Conservation (phyloP, 495 filamentous ascomycete species). For the Pseudoneurospora amorphoporcata region DNA sequence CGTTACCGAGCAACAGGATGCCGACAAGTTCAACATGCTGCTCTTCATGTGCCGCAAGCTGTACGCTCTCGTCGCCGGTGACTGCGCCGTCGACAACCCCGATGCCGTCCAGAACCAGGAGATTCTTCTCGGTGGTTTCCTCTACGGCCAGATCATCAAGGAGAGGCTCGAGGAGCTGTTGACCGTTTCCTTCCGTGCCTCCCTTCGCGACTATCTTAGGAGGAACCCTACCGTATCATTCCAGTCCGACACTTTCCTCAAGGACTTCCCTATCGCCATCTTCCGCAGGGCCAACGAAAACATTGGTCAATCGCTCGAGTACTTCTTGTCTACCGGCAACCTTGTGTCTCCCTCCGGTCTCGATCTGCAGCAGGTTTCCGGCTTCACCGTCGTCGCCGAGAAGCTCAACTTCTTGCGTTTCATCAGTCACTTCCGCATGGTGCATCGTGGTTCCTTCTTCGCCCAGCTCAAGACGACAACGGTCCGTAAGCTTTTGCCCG, state of each 20-base stretch:
- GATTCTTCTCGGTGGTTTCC: conserved; percentile 79
- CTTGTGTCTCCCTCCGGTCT: conserved; percentile 81
- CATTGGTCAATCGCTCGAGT: conserved; percentile 74
- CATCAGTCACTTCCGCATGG: conserved; percentile 98
- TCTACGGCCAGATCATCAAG: conserved; percentile 93
- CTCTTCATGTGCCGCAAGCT: conserved; percentile 95
- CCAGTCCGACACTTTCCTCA: conserved; percentile 57
- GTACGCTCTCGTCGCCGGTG: conserved; percentile 82
- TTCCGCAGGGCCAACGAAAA: conserved; percentile 78
- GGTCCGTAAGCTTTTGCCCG: conserved; percentile 86
- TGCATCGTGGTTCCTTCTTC: conserved; percentile 97
- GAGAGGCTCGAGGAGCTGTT: conserved; percentile 87
- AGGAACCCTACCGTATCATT: conserved; percentile 54
- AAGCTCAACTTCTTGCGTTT: conserved; percentile 99
- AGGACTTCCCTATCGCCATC: conserved; percentile 68
- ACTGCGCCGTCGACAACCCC: conserved; percentile 87
- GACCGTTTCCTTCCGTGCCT: conserved; percentile 46
- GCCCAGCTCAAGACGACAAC: conserved; percentile 95
- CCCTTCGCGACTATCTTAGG: conserved; percentile 60
- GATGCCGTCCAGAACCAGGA: conserved; percentile 95
- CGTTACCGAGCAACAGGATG: conserved; percentile 69
- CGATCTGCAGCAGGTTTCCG: conserved; percentile 87
- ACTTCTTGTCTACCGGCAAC: conserved; percentile 95
- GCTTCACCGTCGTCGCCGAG: conserved; percentile 92
- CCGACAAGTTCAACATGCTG: conserved; percentile 88